phyloP scores from a whole-genome alignment of 495 filamentous ascomycete species.

The Aspergillus olivimuriae region DNA sequence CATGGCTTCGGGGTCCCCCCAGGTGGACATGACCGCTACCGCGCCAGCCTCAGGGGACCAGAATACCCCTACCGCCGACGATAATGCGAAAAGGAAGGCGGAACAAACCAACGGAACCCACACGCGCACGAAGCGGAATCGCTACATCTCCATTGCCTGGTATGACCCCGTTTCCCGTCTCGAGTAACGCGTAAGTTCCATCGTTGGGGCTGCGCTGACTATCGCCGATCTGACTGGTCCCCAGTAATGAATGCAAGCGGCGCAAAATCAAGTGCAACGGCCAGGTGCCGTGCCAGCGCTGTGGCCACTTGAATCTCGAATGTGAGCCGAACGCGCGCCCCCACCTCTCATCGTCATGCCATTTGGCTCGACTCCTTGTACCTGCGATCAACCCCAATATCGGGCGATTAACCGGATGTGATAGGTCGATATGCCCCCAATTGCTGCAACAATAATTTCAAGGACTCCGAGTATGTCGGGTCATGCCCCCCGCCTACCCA shows the following conservation, averaged over 20 bases:
- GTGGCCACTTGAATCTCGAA: conserved; percentile 79
- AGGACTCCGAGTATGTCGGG: conserved; percentile 63
- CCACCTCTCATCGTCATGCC: not conserved
- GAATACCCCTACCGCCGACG: conserved; percentile 15
- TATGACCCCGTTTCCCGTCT: too few species aligned
- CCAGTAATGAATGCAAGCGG: conserved; percentile 81
- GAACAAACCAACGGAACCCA: conserved; percentile 43
- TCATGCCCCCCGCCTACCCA: not conserved
- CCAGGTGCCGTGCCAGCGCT: conserved; percentile 79
- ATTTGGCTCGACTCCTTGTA: not conserved
- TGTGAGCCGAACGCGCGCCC: conserved; percentile 40
- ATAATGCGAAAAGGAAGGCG: conserved; percentile 42
- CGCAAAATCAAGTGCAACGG: conserved; percentile 96
- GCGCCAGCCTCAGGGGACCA: conserved; percentile 20
- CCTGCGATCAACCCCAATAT: too few species aligned
- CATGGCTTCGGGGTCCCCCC: conserved; percentile 39
- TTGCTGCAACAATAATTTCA: conserved; percentile 76
- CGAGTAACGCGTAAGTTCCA: not conserved
- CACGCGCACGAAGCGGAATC: conserved; percentile 50
- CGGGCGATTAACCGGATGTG: conserved; percentile 1
- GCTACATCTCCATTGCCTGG: conserved; percentile 93
- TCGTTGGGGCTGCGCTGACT: conserved; percentile 9
- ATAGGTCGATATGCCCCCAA: conserved; percentile 77
- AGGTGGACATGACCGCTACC: conserved; percentile 22
- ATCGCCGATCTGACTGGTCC: not conserved